A percentile compares a stretch with the other conserved stretches of the same genome.
Evolutionary conservation across 2,329 filamentous ascomycete genomes (phyloP).

Genomic region (Intubia oerlemansii): DNA sequence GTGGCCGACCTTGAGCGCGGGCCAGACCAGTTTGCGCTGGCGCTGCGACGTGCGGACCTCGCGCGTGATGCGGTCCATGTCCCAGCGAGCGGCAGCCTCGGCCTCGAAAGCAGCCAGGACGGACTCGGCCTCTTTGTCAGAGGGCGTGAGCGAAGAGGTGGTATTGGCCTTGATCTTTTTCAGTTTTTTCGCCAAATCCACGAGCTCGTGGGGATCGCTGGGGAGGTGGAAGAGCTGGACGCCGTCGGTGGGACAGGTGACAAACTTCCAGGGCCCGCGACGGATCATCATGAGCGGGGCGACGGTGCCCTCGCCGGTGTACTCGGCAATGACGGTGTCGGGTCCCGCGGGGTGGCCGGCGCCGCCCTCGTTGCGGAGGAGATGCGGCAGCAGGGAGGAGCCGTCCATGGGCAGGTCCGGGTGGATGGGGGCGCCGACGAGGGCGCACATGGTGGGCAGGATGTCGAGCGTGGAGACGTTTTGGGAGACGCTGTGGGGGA

Average conservation of each 20-base stretch:
- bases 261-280: conserved; percentile 75
- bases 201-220: conserved; percentile 54
- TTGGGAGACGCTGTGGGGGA: conserved; percentile 53
- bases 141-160: conserved; percentile 14
- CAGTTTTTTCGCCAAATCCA: conserved; percentile 39
- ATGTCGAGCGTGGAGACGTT: conserved; percentile 87
- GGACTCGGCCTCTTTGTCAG: conserved; percentile 23
- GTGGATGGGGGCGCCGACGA: conserved; percentile 51
- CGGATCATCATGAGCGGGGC: conserved; percentile 88
- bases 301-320: conserved; percentile 82
- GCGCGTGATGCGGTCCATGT: conserved; percentile 56
- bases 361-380: conserved; percentile 41
- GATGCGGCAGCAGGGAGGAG: conserved; percentile 57
- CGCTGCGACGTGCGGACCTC: conserved; percentile 61
- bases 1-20: conserved; percentile 51
- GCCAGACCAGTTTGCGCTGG: conserved; percentile 58
- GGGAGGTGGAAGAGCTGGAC: conserved; percentile 68
- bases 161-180: conserved; percentile 12
- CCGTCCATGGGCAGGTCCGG: conserved; percentile 69
- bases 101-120: conserved; percentile 45
- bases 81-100: conserved; percentile 59
- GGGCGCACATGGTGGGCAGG: conserved; percentile 68
- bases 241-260: conserved; percentile 65
- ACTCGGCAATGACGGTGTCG: conserved; percentile 85
- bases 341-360: conserved; percentile 24